phyloP scores from a whole-genome alignment of 140 eudicot genomes.

The Anethum foeniculum region DNA sequence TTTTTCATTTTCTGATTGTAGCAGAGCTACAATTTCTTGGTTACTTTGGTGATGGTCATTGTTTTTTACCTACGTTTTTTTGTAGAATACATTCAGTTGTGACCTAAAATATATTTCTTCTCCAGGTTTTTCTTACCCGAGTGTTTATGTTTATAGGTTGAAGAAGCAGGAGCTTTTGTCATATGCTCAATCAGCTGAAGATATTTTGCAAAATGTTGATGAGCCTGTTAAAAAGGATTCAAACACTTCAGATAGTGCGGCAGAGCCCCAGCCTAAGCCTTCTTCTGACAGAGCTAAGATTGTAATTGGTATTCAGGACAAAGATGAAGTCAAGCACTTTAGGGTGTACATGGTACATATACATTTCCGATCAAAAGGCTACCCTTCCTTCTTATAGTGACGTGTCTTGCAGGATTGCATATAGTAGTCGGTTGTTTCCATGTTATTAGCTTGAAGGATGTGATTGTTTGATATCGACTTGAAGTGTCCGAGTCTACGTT shows the following conservation, averaged over 20 bases:
- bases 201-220: constrained; percentile 42
- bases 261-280: constrained; percentile 22
- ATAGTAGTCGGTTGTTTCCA: not conserved
- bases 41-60: not conserved
- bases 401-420: not conserved
- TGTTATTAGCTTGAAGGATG: not conserved
- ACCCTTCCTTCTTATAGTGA: not conserved
- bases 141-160: constrained; percentile 30
- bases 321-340: constrained; percentile 3
- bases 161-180: constrained; percentile 55
- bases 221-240: constrained; percentile 48
- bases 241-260: constrained; percentile 19
- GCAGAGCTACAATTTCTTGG: not conserved
- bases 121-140: not conserved
- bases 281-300: constrained; percentile 38
- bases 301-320: constrained; percentile 4
- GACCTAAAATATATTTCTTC: not conserved
- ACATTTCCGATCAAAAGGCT: not conserved
- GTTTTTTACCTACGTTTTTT: not conserved
- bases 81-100: not conserved
- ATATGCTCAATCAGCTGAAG: constrained; percentile 53
- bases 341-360: constrained; percentile 13
- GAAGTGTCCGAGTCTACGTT: not conserved
- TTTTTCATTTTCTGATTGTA: not conserved
- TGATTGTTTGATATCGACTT: constrained; percentile 1